Evolutionary conservation across 345 rosid genomes (phyloP).

Genomic region (Noccaea bulbosa): DNA sequence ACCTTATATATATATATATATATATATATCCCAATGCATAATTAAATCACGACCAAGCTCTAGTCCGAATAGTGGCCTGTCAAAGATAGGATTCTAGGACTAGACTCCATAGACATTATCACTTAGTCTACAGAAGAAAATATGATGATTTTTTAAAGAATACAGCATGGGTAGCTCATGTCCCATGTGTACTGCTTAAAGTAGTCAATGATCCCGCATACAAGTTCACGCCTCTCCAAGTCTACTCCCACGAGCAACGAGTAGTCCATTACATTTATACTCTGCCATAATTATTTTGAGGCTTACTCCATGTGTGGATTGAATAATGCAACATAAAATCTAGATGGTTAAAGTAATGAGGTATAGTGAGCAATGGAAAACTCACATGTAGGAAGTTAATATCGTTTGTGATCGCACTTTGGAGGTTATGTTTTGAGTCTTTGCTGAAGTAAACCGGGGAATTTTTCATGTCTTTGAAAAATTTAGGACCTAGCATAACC

Average conservation of each 20-base stretch:
- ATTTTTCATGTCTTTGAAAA: slow-evolving; percentile 75
- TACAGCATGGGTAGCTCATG: slow-evolving; percentile 33
- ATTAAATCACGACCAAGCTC: no score
- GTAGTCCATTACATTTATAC: slow-evolving; percentile 81
- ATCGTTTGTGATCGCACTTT: slow-evolving; percentile 81
- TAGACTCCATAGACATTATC: background rate
- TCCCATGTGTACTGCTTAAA: slow-evolving; percentile 89
- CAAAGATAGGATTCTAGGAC: background rate
- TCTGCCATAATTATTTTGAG: slow-evolving; percentile 44
- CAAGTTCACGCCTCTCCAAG: slow-evolving; percentile 55
- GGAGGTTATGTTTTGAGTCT: slow-evolving; percentile 59
- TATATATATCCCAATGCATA: no score
- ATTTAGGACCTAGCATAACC: slow-evolving; percentile 78
- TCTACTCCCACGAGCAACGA: slow-evolving; percentile 80
- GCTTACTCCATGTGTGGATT: background rate
- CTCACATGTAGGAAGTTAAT: slow-evolving; percentile 76
- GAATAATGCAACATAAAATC: background rate
- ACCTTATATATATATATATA: no score
- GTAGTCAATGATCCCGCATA: slow-evolving; percentile 83
- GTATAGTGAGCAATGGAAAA: slow-evolving; percentile 17
- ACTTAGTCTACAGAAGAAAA: background rate
- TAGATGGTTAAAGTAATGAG: background rate
- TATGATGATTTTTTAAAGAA: background rate
- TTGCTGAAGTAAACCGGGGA: slow-evolving; percentile 71
- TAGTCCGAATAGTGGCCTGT: background rate